Conservation (phyloP, 108 stramenopile genomes). For the Nitzschia inconspicua region DNA sequence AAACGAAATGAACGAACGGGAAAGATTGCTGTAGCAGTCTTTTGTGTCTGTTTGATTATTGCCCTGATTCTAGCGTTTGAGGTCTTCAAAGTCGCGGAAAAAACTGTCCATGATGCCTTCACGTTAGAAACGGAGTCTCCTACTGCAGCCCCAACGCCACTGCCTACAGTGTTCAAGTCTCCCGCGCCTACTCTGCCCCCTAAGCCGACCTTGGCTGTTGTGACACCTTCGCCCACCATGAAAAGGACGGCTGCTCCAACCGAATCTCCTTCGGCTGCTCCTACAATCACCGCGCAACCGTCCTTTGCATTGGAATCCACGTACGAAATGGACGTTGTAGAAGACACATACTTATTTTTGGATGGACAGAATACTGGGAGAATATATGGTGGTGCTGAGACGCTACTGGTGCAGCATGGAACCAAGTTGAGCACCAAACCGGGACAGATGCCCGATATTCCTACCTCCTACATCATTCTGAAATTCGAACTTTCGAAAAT, state of each 20-base stretch:
- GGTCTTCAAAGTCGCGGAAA: neutral
- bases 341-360: neutral
- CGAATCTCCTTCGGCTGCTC: neutral
- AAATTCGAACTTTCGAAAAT: constrained; percentile 2
- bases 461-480: neutral
- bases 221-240: neutral
- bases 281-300: neutral
- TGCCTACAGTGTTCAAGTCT: neutral
- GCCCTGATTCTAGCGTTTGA: neutral
- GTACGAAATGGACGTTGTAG: neutral
- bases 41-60: constrained; percentile 1
- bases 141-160: neutral
- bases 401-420: neutral
- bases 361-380: neutral
- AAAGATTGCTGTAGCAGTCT: neutral
- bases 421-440: constrained; percentile 1
- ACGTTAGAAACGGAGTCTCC: neutral
- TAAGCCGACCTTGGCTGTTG: constrained; percentile 3
- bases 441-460: neutral
- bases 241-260: neutral
- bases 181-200: neutral
- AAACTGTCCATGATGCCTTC: neutral
- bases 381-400: neutral
- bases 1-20: constrained; percentile 2
- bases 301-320: neutral